Base-by-base conservation (phyloP, 345 rosid species). In the Eucalyptus marginata region DNA sequence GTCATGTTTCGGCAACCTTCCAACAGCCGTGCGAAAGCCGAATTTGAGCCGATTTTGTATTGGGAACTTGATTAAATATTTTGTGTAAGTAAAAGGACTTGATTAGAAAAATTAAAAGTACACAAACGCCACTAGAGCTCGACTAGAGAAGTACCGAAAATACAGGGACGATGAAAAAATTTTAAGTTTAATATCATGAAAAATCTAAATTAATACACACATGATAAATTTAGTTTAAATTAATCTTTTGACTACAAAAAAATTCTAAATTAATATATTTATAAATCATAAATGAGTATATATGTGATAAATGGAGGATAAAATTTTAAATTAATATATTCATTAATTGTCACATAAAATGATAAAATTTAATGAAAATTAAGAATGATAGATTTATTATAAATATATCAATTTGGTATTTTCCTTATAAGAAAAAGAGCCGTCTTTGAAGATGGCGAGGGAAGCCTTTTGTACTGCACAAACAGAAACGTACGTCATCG, bases 271-370 rank as follows among this genome's bases (percentile, higher is more conserved):
- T 27, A 22, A 20, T 54, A 27, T 13, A 13, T 27, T 27, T 62
- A 1, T 62, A 13, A 58, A 25, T 58, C 0, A 58, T 5, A 62
- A 62, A 62, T 27, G 29, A 29, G 3, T 13, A 62, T 27, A 13
- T 3, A 0, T 13, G 0, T 62, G 17, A 29, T 13, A 12, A 62
- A 29, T 6, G 0, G 3, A 12, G 2, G 2, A 3, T 0, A 27
- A 59, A 59, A 12, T 6, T 6, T 0, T 1, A 59, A 59, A 59
- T 1, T 59, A 3, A 27, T 27, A 13, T 1, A 27, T 13, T 0
- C 2, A 0, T 58, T 13, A 25, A 25, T 3, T 24, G 6, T 58
- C 6, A 25, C 0, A 1, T 59, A 13, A 3, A 1, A 59, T 0
- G 4, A 6, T 29, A 27, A 62, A 29, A 62, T 62, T 27, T 59